Base-by-base conservation (phyloP, 2,329 filamentous ascomycete species). In the Reticulascus tulasneorum region DNA sequence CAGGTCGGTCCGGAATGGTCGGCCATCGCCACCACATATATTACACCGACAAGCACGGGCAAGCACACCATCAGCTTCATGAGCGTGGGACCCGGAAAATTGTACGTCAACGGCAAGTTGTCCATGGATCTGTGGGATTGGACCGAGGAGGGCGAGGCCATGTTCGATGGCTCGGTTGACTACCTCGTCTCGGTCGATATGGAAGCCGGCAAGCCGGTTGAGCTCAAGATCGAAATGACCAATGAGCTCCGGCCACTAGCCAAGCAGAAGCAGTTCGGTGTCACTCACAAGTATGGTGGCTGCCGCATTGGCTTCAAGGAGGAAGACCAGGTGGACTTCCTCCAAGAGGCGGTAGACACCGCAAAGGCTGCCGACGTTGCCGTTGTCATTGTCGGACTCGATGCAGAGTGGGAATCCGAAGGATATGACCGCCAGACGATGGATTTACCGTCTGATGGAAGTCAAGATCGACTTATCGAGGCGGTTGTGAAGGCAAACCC, bases 391-490 rank as follows among this genome's bases (percentile, higher is more conserved):
- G 75, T 84, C 9, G 83, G 83, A 2, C 66, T 86, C 1, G 82
- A 86, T 53, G 76, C 76, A 6, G 83, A 87, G 54, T 87, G 82
- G 82, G 83, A 87, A 52, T 84, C 81, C 2, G 83, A 86, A 55
- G 82, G 82, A 2, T 84, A 84, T 41, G 82, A 86, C 52, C 72
- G 82, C 29, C 84, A 84, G 54, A 85, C 86, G 47, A 69, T 88
- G 44, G 84, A 83, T 12, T 62, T 86, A 4, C 86, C 84, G 69
- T 68, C 55, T 1, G 54, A 63, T n/a, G 60, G 78, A 33, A 72
- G 75, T 39, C 63, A 81, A 48, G 80, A 86, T 51, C 70, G 73
- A 23, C 69, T 86, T 5, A 69, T 86, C 36, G 68, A 76, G 31
- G 78, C 78, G 2, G 69, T 86, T 1, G 63, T 79, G 13, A 66